Percentiles rank a stretch among this genome's conserved stretches.
Evolutionary conservation across 176 grass and related monocot species (phyloP).

Genomic region (Oryza australiensis): DNA sequence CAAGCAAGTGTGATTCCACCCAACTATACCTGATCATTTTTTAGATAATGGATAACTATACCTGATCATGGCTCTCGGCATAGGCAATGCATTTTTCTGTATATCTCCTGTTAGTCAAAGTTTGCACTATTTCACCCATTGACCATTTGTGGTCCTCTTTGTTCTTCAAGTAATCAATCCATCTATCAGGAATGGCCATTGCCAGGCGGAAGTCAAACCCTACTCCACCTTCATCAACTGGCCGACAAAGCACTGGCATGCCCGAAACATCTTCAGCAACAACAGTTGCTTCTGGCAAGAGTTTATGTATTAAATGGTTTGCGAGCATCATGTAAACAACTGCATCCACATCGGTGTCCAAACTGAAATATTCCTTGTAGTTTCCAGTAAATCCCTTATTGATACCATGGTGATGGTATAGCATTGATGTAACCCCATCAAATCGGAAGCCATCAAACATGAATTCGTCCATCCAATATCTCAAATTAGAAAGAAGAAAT

Average conservation of each 20-base stretch:
- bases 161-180: conserved; percentile 95
- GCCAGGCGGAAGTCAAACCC: conserved; percentile 95
- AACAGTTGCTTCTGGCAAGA: conserved; percentile 77
- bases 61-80: conserved; percentile 98
- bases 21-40: conserved; percentile 72
- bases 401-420: conserved; percentile 96
- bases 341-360: conserved; percentile 89
- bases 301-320: conserved; percentile 75
- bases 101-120: conserved; percentile 90
- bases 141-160: conserved; percentile 71
- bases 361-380: conserved; percentile 83
- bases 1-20: conserved; percentile 14
- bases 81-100: conserved; percentile 90
- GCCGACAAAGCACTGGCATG: conserved; percentile 80
- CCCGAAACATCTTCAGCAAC: conserved; percentile 99
- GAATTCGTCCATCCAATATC: conserved; percentile 95
- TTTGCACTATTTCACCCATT: conserved; percentile 73
- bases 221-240: conserved; percentile 85
- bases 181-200: conserved; percentile 97
- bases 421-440: conserved; percentile 93
- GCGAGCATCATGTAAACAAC: conserved; percentile 92
- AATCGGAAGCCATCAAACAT: conserved; percentile 95
- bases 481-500: conserved; percentile 95
- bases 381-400: conserved; percentile 75
- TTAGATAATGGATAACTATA: conserved; percentile 17